A percentile compares a stretch with the other conserved stretches of the same genome.
These are phyloP conservation scores for Rhizomucor pusillus DNA, from an alignment of 371 early-diverging fungal species.

Conservation along the genomic window DNA sequence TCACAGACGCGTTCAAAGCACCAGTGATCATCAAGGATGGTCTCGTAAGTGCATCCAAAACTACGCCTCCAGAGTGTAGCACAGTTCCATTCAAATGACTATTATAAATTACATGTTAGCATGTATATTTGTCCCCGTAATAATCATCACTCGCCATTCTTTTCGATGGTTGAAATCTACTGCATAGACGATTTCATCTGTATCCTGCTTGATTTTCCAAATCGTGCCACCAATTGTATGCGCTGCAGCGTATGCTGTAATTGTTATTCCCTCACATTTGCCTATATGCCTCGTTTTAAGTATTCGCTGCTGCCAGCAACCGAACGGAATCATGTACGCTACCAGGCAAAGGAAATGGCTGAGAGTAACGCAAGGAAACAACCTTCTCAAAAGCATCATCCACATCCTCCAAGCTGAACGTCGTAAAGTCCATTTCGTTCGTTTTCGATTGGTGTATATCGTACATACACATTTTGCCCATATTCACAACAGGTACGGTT, in stretches of 20 bases:
- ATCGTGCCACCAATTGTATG: conserved; percentile 97
- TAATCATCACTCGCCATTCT: conserved; percentile 67
- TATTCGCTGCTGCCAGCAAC: no score
- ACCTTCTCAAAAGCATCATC: conserved; percentile 86
- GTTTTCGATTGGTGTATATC: conserved; percentile 74
- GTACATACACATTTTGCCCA: conserved; percentile 88
- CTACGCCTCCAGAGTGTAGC: conserved; percentile 69
- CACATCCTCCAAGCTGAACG: conserved; percentile 74
- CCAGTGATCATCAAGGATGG: conserved; percentile 93
- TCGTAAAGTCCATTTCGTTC: conserved; percentile 67
- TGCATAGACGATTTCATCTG: conserved; percentile 93
- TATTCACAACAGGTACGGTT: conserved; percentile 90
- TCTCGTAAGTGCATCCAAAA: conserved; percentile 69
- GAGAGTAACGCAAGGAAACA: conserved; percentile 85
- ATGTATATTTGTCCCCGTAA: neutral
- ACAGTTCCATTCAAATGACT: conserved; percentile 87
- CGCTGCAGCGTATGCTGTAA: conserved; percentile 94
- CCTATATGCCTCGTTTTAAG: conserved; percentile 39
- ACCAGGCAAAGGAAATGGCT: conserved; percentile 77
- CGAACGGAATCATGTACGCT: conserved; percentile 8
- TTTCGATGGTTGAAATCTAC: conserved; percentile 96
- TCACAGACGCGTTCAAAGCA: conserved; percentile 71
- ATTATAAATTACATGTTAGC: conserved; percentile 2
- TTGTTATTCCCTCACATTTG: conserved; percentile 82
- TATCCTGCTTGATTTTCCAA: conserved; percentile 95